phyloP scores from a whole-genome alignment of 2,329 filamentous ascomycete species.

The Neofusicoccum sp. region DNA sequence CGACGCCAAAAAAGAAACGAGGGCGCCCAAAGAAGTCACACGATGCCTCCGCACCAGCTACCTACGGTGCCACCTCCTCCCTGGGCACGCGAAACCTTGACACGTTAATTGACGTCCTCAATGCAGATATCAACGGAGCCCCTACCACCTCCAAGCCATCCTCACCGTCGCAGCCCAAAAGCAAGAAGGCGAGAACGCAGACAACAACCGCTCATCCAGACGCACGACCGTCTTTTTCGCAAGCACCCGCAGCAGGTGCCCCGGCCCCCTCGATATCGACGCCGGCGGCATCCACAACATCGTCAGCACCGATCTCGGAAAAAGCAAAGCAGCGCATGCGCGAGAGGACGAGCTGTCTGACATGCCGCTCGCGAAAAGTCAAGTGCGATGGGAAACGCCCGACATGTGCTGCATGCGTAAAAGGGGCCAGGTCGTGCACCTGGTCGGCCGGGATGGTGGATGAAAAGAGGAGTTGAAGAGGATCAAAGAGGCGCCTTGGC shows the following conservation, averaged over 20 bases:
- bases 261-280: neutral
- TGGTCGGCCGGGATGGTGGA: neutral
- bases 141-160: neutral
- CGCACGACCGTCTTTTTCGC: neutral
- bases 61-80: neutral
- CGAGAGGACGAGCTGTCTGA: neutral
- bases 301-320: neutral
- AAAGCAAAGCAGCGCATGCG: neutral
- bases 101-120: neutral
- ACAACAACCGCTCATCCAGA: neutral
- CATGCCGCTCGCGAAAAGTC: neutral
- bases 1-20: neutral
- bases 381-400: constrained; percentile 7
- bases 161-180: neutral
- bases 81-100: neutral
- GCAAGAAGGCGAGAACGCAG: neutral
- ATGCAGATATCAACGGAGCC: neutral
- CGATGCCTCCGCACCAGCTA: too few species aligned
- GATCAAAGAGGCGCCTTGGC: neutral
- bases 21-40: neutral
- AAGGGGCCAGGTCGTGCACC: neutral
- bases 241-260: neutral
- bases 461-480: neutral
- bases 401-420: neutral
- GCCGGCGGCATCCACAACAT: neutral